Percentiles rank a stretch among this genome's conserved stretches.
phyloP scores from a whole-genome alignment of 495 filamentous ascomycete species.

The Tuber magnatum region DNA sequence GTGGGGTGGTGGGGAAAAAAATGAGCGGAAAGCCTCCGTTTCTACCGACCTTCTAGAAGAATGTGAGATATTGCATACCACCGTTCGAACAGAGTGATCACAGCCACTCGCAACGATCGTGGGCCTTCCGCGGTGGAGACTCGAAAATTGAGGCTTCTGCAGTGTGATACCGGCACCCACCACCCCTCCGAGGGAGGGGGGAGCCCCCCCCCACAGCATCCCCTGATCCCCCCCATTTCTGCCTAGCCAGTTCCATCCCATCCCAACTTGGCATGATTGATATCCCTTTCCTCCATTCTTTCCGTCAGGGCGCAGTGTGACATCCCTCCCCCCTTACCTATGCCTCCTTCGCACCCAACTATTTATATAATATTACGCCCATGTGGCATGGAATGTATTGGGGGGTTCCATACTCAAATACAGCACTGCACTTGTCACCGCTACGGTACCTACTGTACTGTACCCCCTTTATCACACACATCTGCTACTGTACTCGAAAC shows the following conservation, averaged over 20 bases:
- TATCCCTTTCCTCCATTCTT: not conserved
- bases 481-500: not conserved
- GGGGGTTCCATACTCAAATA: too few species aligned
- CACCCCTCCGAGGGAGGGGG: not conserved
- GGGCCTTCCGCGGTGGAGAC: not conserved
- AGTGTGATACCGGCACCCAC: not conserved
- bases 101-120: not conserved
- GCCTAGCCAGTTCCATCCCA: not conserved
- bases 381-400: not conserved
- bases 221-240: not conserved
- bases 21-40: not conserved
- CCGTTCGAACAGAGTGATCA: not conserved
- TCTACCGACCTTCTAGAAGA: slow-evolving; percentile 1
- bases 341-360: not conserved
- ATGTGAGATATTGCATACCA: not conserved
- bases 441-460: too few species aligned
- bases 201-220: too few species aligned
- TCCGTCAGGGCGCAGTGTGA: not conserved
- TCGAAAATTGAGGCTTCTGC: slow-evolving; percentile 4
- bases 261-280: not conserved
- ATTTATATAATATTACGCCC: not conserved
- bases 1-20: not conserved
- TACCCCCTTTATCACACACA: not conserved
- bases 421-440: not conserved
- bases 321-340: not conserved